A percentile compares a stretch with the other conserved stretches of the same genome.
phyloP scores from a whole-genome alignment of 2,329 filamentous ascomycete species.

The Aspergillus candidus region DNA sequence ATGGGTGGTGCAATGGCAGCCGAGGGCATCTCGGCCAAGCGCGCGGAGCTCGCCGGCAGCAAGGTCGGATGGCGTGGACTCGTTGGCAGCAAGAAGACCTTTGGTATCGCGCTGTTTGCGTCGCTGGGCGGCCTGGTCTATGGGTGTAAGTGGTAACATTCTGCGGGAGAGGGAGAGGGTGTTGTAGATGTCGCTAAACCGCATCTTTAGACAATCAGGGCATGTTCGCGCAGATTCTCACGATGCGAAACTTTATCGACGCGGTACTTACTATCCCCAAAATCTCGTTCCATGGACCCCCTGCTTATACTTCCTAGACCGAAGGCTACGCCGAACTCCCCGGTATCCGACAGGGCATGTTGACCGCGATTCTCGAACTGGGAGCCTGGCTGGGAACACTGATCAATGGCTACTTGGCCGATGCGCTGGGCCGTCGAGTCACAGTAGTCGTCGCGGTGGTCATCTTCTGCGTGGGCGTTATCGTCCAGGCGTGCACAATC shows the following conservation, averaged over 20 bases:
- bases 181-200: neutral
- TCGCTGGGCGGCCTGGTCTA: constrained; percentile 52
- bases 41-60: constrained; percentile 29
- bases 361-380: constrained; percentile 38
- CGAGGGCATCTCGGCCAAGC: constrained; percentile 26
- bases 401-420: constrained; percentile 33
- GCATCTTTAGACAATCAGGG: constrained; percentile 57
- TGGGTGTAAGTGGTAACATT: constrained; percentile 44
- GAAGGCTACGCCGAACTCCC: constrained; percentile 22
- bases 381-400: constrained; percentile 36
- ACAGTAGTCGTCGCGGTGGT: constrained; percentile 29
- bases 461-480: constrained; percentile 33
- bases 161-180: neutral
- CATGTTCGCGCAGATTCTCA: constrained; percentile 64
- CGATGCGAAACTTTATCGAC: constrained; percentile 43
- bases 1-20: constrained; percentile 7
- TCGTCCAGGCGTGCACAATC: constrained; percentile 31
- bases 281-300: neutral
- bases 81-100: constrained; percentile 49
- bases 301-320: constrained; percentile 13
- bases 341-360: constrained; percentile 25
- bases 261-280: constrained; percentile 38
- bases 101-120: constrained; percentile 50
- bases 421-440: constrained; percentile 29
- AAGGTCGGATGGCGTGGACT: constrained; percentile 43